A percentile compares a stretch with the other conserved stretches of the same genome.
phyloP scores from a whole-genome alignment of 2,329 filamentous ascomycete genomes.

The Ophiocordyceps australis region DNA sequence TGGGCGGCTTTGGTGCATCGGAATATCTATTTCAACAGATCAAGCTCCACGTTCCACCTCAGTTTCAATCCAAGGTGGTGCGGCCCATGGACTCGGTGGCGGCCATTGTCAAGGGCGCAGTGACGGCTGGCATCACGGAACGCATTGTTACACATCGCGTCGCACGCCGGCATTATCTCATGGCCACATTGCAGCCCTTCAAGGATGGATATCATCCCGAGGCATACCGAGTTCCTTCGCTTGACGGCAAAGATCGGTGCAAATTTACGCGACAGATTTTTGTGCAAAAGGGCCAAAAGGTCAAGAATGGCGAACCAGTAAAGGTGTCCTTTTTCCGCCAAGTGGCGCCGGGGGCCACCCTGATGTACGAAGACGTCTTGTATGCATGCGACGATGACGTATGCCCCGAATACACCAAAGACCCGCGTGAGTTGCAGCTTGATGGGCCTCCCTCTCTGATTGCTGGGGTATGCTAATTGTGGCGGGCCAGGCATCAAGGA shows the following conservation, averaged over 20 bases:
- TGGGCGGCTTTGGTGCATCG: constrained; percentile 94
- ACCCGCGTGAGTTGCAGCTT: constrained; percentile 63
- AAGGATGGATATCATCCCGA: constrained; percentile 98
- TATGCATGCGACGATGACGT: constrained; percentile 97
- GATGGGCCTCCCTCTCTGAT: not conserved
- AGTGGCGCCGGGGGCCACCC: constrained; percentile 85
- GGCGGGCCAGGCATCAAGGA: constrained; percentile 73
- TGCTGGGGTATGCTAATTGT: not conserved
- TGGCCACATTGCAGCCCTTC: constrained; percentile 97
- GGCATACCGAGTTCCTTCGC: constrained; percentile 87
- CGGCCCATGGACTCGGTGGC: constrained; percentile 97
- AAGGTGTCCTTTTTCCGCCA: constrained; percentile 98
- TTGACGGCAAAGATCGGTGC: constrained; percentile 95
- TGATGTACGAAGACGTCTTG: constrained; percentile 98
- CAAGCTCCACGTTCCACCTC: constrained; percentile 92
- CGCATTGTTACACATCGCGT: constrained; percentile 93
- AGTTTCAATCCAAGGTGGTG: constrained; percentile 97
- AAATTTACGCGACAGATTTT: constrained; percentile 98
- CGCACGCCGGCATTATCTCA: constrained; percentile 92
- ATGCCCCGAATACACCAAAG: constrained; percentile 96
- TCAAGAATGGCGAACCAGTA: constrained; percentile 97
- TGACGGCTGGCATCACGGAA: constrained; percentile 95
- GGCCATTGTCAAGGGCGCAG: constrained; percentile 94
- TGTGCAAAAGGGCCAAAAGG: constrained; percentile 93
- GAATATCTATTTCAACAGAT: constrained; percentile 99